phyloP scores from a whole-genome alignment of 2,329 filamentous ascomycete genomes.

The Sporothrix variecibatus region DNA sequence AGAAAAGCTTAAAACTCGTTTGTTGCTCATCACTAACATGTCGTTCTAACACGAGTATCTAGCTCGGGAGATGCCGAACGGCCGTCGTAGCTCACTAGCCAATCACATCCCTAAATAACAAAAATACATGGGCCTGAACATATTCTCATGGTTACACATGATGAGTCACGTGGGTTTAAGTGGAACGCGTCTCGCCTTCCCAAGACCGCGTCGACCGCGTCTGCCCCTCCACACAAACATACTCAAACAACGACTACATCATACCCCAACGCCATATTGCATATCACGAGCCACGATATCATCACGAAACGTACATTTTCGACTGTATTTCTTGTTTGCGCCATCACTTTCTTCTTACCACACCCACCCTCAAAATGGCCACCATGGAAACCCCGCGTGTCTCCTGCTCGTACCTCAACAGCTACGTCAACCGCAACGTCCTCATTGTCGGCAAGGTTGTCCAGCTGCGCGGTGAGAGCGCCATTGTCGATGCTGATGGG shows the following conservation, averaged over 20 bases:
- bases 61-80: too few species aligned
- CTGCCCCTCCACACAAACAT: conserved; percentile 4
- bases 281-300: background rate
- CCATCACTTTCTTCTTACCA: too few species aligned
- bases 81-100: background rate
- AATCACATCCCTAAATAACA: background rate
- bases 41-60: too few species aligned
- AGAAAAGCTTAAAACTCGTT: too few species aligned
- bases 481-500: conserved; percentile 78
- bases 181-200: background rate
- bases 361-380: background rate
- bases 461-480: conserved; percentile 77
- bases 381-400: conserved; percentile 83
- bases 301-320: background rate
- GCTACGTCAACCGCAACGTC: conserved; percentile 73
- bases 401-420: conserved; percentile 75
- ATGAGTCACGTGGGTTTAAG: conserved; percentile 4
- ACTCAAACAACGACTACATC: background rate
- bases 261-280: background rate
- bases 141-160: background rate
- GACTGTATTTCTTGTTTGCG: background rate
- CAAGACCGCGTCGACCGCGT: background rate
- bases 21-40: too few species aligned
- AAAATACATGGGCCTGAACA: background rate
- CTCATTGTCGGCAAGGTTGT: conserved; percentile 84